Evolutionary conservation across 1,139 yeast species (phyloP).

Genomic region (Lodderomyces margitis): DNA sequence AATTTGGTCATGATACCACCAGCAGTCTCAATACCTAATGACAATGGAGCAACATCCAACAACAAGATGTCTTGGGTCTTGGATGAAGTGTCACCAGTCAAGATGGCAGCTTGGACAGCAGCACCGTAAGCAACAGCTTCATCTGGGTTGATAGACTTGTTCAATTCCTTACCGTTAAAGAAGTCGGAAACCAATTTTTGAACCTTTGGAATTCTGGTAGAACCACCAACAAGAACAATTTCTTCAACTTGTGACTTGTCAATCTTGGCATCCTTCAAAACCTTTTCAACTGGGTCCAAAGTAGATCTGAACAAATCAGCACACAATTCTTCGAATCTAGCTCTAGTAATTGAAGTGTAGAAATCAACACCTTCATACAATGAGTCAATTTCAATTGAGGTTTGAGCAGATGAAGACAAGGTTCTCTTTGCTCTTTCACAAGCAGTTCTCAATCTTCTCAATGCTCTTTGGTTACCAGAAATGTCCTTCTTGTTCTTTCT

Average conservation of each 20-base stretch:
- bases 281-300: constrained; percentile 97
- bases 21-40: constrained; percentile 98
- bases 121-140: constrained; percentile 99
- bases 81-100: constrained; percentile 95
- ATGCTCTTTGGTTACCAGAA: constrained; percentile 90
- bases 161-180: constrained; percentile 97
- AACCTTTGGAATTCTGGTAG: constrained; percentile 99
- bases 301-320: constrained; percentile 95
- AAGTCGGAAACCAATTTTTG: constrained; percentile 96
- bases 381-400: constrained; percentile 96
- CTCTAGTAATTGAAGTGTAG: constrained; percentile 96
- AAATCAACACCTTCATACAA: constrained; percentile 95
- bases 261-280: constrained; percentile 91
- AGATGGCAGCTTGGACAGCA: constrained; percentile 98
- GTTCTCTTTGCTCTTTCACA: constrained; percentile 99
- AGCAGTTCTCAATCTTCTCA: constrained; percentile 98
- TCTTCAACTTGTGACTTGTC: constrained; percentile 88
- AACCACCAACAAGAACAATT: constrained; percentile 99
- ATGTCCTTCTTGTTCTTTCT: constrained; percentile 94
- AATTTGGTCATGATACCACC: constrained; percentile 98
- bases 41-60: constrained; percentile 97
- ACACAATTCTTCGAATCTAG: constrained; percentile 98
- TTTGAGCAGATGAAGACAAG: constrained; percentile 93
- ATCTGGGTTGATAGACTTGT: constrained; percentile 97
- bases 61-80: constrained; percentile 96